Percentiles rank a stretch among this genome's conserved stretches.
These are phyloP conservation scores for Pezicula rhizophila DNA, from an alignment of 2,329 filamentous ascomycete genomes.

Conservation along the genomic window DNA sequence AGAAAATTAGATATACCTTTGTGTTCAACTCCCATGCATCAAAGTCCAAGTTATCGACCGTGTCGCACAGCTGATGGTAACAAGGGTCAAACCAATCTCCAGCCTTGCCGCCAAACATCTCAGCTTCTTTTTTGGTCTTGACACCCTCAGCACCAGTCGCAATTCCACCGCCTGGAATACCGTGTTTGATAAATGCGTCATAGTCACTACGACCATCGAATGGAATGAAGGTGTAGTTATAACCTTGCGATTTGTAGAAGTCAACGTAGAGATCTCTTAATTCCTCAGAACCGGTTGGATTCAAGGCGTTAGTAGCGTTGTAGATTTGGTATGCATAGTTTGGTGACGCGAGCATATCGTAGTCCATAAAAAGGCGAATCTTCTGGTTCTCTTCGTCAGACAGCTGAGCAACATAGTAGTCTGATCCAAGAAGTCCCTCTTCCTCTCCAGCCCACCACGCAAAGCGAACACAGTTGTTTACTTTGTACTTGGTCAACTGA, in stretches of 20 bases:
- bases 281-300: slow-evolving; percentile 65
- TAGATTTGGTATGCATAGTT: slow-evolving; percentile 66
- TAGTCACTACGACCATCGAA: slow-evolving; percentile 81
- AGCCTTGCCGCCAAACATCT: slow-evolving; percentile 64
- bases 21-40: slow-evolving; percentile 57
- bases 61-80: slow-evolving; percentile 59
- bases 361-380: slow-evolving; percentile 63
- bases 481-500: slow-evolving; percentile 49
- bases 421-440: slow-evolving; percentile 58
- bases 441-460: slow-evolving; percentile 66
- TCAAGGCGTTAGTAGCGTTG: slow-evolving; percentile 63
- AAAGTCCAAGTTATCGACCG: slow-evolving; percentile 49
- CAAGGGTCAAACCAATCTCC: slow-evolving; percentile 54
- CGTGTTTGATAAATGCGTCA: slow-evolving; percentile 65
- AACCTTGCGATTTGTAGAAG: slow-evolving; percentile 56
- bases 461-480: slow-evolving; percentile 62
- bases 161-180: slow-evolving; percentile 69
- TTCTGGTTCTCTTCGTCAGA: slow-evolving; percentile 52
- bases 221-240: slow-evolving; percentile 63
- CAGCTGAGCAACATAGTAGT: slow-evolving; percentile 52
- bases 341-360: slow-evolving; percentile 63
- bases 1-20: slow-evolving; percentile 36
- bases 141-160: slow-evolving; percentile 72
- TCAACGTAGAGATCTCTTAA: slow-evolving; percentile 61
- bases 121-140: slow-evolving; percentile 62